A percentile compares a stretch with the other conserved stretches of the same genome.
Conservation (phyloP, 2,329 filamentous ascomycete species). For the Colletotrichum caudatum region DNA sequence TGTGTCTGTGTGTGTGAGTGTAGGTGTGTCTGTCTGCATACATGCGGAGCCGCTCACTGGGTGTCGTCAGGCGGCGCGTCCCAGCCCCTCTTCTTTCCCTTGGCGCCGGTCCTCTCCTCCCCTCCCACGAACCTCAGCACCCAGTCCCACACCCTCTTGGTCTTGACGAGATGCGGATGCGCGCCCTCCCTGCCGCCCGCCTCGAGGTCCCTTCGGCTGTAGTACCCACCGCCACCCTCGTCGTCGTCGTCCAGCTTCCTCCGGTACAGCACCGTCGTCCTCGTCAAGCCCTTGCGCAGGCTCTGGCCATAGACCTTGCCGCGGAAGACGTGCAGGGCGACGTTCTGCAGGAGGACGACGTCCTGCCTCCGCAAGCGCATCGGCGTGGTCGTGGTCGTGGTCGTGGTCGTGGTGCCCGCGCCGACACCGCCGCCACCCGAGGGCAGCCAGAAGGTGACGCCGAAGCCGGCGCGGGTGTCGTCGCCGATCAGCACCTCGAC, state of each 20-base stretch:
- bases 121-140: conserved; percentile 74
- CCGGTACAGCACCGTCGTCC: conserved; percentile 74
- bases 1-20: too few species aligned
- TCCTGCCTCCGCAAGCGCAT: conserved; percentile 74
- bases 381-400: not conserved
- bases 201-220: conserved; percentile 64
- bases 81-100: conserved; percentile 47
- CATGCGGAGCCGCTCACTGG: conserved; percentile 45
- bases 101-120: conserved; percentile 37
- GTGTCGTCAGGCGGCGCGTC: conserved; percentile 57
- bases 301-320: conserved; percentile 88
- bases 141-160: conserved; percentile 79
- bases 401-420: not conserved
- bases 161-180: conserved; percentile 70
- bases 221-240: conserved; percentile 62
- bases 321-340: conserved; percentile 81
- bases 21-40: too few species aligned
- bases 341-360: conserved; percentile 82
- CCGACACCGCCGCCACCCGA: conserved; percentile 47
- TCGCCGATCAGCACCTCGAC: conserved; percentile 87
- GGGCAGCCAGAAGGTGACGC: conserved; percentile 85
- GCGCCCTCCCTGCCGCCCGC: conserved; percentile 32
- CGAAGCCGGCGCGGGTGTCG: conserved; percentile 84
- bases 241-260: conserved; percentile 64
- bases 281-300: conserved; percentile 77